These are phyloP conservation scores for Ogataea chonburiensis DNA, from an alignment of 805 yeast genomes.

Conservation along the genomic window DNA sequence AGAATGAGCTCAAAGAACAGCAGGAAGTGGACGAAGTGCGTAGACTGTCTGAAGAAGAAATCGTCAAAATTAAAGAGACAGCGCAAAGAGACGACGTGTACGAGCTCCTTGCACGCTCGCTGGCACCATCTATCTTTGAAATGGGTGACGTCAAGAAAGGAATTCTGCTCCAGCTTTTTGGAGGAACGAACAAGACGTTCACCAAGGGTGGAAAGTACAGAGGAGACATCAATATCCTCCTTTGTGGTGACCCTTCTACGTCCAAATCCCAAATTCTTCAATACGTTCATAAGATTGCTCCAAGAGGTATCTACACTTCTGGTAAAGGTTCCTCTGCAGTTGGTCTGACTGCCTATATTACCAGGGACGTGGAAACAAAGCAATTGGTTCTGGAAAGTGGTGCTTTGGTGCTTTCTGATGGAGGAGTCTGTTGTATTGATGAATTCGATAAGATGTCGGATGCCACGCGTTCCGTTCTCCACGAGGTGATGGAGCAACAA, in stretches of 20 bases:
- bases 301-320: conserved; percentile 95
- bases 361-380: conserved; percentile 89
- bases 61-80: conserved; percentile 57
- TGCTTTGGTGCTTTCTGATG: conserved; percentile 93
- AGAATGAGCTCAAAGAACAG: conserved; percentile 56
- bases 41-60: conserved; percentile 65
- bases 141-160: conserved; percentile 98
- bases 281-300: conserved; percentile 96
- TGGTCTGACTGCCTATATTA: conserved; percentile 95
- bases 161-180: conserved; percentile 84
- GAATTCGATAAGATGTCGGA: conserved; percentile 98
- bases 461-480: conserved; percentile 88
- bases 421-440: conserved; percentile 98
- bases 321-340: conserved; percentile 99
- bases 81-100: conserved; percentile 76
- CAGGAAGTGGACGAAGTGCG: conserved; percentile 77
- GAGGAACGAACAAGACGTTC: conserved; percentile 90
- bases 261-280: conserved; percentile 92
- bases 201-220: conserved; percentile 90
- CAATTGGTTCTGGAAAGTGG: conserved; percentile 95
- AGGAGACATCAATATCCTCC: conserved; percentile 88
- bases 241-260: conserved; percentile 99
- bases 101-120: conserved; percentile 80
- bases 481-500: conserved; percentile 99
- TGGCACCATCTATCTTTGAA: conserved; percentile 97